A percentile compares a stretch with the other conserved stretches of the same genome.
Conservation (phyloP, 371 early-diverging fungal species). For the Mortierella sp. region DNA sequence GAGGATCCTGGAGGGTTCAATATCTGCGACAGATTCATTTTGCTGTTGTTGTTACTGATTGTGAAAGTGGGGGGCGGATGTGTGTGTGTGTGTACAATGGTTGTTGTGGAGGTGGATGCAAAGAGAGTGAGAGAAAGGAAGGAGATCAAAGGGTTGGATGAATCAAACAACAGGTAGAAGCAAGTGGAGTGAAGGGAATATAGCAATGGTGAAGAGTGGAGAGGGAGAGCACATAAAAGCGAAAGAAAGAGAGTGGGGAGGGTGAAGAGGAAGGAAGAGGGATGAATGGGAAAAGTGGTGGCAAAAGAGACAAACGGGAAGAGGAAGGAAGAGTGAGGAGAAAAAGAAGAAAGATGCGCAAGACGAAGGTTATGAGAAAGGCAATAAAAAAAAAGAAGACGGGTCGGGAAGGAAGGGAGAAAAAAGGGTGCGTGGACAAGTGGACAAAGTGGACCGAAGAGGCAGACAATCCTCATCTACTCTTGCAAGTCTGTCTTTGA, state of each 20-base stretch:
- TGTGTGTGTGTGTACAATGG: background rate
- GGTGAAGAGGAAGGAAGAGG: background rate
- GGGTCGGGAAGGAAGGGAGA: background rate
- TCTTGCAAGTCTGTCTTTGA: background rate
- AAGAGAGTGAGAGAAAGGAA: background rate
- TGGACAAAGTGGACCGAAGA: background rate
- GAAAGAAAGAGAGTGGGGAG: background rate
- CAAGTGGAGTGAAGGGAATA: background rate
- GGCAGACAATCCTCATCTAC: background rate
- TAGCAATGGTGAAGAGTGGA: background rate
- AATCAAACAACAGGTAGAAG: background rate
- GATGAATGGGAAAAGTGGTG: background rate
- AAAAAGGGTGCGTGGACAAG: background rate
- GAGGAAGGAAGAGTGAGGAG: background rate
- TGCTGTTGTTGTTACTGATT: background rate
- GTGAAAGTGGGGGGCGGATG: background rate
- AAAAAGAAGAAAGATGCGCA: background rate
- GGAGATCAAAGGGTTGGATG: background rate
- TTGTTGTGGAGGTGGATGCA: background rate
- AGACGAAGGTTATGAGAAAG: background rate
- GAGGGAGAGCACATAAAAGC: background rate
- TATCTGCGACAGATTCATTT: constrained; percentile 54
- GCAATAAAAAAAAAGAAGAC: background rate
- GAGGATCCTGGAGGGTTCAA: constrained; percentile 47
- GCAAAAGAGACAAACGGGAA: background rate